Percentiles rank a stretch among this genome's conserved stretches.
Conservation (phyloP, 495 filamentous ascomycete species). For the Aspergillus leporis region DNA sequence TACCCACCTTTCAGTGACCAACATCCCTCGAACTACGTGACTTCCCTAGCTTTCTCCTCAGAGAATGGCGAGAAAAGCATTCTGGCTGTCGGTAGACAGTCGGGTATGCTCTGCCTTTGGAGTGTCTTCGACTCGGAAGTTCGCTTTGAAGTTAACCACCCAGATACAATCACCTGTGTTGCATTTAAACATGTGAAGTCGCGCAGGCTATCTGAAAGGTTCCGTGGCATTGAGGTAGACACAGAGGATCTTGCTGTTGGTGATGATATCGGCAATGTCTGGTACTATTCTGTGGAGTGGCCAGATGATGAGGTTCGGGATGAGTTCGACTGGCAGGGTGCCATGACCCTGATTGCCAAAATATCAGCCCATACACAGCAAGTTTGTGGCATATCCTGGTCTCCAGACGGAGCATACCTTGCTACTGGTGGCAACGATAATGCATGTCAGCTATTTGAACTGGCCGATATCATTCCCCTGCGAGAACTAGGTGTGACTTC, state of each 20-base stretch:
- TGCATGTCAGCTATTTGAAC: conserved; percentile 76
- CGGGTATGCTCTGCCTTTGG: conserved; percentile 65
- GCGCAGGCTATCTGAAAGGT: conserved; percentile 40
- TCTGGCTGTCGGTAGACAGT: conserved; percentile 79
- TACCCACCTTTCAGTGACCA: conserved; percentile 44
- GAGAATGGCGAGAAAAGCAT: conserved; percentile 73
- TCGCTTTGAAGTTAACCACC: conserved; percentile 74
- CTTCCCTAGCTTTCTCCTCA: conserved; percentile 87
- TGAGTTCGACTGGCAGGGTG: conserved; percentile 68
- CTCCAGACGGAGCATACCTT: conserved; percentile 70
- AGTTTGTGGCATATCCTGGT: conserved; percentile 92
- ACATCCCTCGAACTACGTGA: conserved; percentile 61
- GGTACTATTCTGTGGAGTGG: conserved; percentile 92
- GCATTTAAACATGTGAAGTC: conserved; percentile 60
- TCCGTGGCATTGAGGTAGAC: conserved; percentile 30
- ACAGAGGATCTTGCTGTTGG: conserved; percentile 84
- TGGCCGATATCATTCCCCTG: conserved; percentile 54
- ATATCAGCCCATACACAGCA: conserved; percentile 84
- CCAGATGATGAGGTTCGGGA: conserved; percentile 46
- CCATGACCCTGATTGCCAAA: conserved; percentile 73
- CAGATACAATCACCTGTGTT: conserved; percentile 71
- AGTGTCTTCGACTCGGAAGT: conserved; percentile 57
- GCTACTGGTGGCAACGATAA: conserved; percentile 95
- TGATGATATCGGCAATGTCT: conserved; percentile 82
- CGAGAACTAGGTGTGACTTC: conserved; percentile 14